Percentiles rank a stretch among this genome's conserved stretches.
Conservation (phyloP, 2,329 filamentous ascomycete genomes). For the Sporothrix phasma region DNA sequence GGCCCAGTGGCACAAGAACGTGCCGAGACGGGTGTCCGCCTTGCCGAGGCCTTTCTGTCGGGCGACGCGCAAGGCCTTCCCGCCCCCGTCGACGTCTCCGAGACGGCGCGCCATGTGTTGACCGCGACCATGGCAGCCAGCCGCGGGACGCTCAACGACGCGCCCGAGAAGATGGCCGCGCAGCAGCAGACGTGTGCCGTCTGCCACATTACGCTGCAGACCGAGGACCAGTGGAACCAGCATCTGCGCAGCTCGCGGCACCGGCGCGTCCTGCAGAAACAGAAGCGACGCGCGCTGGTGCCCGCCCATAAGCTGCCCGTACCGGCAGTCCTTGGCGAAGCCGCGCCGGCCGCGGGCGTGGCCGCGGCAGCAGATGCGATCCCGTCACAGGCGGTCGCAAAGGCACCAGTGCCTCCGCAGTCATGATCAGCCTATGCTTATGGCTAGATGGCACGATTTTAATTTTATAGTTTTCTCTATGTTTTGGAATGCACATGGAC, state of each 20-base stretch:
- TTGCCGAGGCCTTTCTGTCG: constrained; percentile 55
- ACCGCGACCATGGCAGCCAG: constrained; percentile 35
- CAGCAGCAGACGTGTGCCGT: constrained; percentile 56
- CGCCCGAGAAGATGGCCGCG: constrained; percentile 34
- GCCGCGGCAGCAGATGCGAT: neutral
- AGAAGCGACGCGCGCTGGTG: constrained; percentile 24
- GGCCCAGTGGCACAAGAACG: constrained; percentile 48
- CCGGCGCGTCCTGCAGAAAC: constrained; percentile 21
- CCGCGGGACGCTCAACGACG: constrained; percentile 28
- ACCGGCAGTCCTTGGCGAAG: neutral
- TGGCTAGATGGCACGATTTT: neutral
- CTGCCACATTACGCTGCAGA: constrained; percentile 56
- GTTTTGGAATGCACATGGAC: neutral
- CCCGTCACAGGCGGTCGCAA: neutral
- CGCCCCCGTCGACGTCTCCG: constrained; percentile 38
- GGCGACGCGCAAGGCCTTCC: constrained; percentile 38
- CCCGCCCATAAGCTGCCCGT: constrained; percentile 4
- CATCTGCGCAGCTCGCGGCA: constrained; percentile 38
- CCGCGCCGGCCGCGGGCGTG: neutral
- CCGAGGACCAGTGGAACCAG: constrained; percentile 40
- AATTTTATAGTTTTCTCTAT: neutral
- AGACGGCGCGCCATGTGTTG: constrained; percentile 44
- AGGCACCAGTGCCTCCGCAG: neutral
- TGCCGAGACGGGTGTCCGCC: constrained; percentile 52
- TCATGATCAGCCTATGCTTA: neutral